Percentiles rank a stretch among this genome's conserved stretches.
Conservation (phyloP, 208 protist genomes). For the Crithidia mellificae region DNA sequence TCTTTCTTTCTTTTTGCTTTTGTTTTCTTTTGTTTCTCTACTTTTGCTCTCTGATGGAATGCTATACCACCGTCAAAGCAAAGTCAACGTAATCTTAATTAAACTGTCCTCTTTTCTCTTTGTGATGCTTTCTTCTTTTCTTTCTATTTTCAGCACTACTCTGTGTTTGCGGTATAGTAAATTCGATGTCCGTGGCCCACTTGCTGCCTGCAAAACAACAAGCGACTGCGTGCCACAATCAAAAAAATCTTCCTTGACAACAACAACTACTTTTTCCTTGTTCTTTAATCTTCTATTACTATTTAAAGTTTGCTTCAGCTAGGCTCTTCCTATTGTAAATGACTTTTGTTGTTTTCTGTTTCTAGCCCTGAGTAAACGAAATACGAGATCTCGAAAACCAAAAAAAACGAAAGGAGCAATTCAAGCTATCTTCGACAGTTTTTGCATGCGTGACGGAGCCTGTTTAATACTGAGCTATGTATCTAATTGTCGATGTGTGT, state of each 20-base stretch:
- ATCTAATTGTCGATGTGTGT: too few species aligned
- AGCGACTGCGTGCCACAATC: neutral
- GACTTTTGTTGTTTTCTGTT: too few species aligned
- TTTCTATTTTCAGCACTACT: neutral
- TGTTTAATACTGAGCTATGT: too few species aligned
- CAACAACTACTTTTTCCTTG: neutral
- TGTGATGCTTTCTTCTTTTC: constrained; percentile 1
- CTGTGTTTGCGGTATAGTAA: too few species aligned
- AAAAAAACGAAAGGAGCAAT: too few species aligned
- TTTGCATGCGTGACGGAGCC: too few species aligned
- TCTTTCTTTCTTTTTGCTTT: constrained; percentile 1
- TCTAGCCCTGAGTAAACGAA: too few species aligned
- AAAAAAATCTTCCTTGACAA: neutral
- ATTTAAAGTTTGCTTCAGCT: neutral
- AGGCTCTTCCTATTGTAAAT: too few species aligned
- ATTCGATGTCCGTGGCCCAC: neutral
- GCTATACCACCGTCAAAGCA: constrained; percentile 5
- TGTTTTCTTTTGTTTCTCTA: neutral
- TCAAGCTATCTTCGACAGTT: too few species aligned
- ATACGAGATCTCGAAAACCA: too few species aligned
- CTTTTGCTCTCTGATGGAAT: neutral
- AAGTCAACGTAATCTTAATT: too few species aligned
- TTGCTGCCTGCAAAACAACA: neutral
- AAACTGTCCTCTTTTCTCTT: too few species aligned
- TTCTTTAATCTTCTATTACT: neutral